phyloP scores from a whole-genome alignment of 2,329 filamentous ascomycete species.

The Acrocalymma vagum region DNA sequence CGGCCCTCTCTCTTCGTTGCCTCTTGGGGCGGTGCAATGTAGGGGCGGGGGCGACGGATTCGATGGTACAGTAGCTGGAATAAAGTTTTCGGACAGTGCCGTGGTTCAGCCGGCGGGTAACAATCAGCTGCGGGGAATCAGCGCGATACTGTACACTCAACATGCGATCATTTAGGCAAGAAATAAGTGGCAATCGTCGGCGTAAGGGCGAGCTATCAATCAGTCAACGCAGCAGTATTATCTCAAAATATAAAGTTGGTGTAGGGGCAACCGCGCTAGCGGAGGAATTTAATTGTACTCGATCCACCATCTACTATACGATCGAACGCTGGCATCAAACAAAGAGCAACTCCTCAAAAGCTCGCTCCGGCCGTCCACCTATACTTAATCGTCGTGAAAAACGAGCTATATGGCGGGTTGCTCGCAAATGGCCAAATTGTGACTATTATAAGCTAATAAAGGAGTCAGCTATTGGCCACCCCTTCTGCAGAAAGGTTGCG shows the following conservation, averaged over 20 bases:
- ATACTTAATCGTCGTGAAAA: conserved; percentile 3
- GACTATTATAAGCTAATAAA: conserved; percentile 6
- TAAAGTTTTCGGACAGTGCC: too few species aligned
- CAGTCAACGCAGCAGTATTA: not conserved
- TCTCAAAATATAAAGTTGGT: conserved; percentile 8
- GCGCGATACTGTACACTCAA: too few species aligned
- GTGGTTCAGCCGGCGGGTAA: too few species aligned
- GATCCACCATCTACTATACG: conserved; percentile 6
- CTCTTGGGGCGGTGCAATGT: too few species aligned
- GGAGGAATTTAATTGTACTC: conserved; percentile 1
- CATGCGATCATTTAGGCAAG: conserved; percentile 3
- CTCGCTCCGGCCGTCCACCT: conserved; percentile 6
- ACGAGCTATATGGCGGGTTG: conserved; percentile 1
- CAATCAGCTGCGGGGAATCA: too few species aligned
- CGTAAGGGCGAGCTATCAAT: conserved; percentile 1
- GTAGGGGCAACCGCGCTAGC: conserved; percentile 1
- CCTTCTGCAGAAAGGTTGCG: too few species aligned
- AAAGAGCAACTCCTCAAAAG: conserved; percentile 1
- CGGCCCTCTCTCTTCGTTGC: too few species aligned
- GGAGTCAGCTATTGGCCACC: too few species aligned
- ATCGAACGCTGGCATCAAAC: not conserved
- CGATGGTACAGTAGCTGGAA: too few species aligned
- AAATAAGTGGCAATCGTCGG: conserved; percentile 8
- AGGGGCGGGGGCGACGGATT: too few species aligned
- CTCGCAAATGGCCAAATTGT: conserved; percentile 3